These are phyloP conservation scores for Baorangia bicolor DNA, from an alignment of 768 basidiomycete species.

Conservation along the genomic window DNA sequence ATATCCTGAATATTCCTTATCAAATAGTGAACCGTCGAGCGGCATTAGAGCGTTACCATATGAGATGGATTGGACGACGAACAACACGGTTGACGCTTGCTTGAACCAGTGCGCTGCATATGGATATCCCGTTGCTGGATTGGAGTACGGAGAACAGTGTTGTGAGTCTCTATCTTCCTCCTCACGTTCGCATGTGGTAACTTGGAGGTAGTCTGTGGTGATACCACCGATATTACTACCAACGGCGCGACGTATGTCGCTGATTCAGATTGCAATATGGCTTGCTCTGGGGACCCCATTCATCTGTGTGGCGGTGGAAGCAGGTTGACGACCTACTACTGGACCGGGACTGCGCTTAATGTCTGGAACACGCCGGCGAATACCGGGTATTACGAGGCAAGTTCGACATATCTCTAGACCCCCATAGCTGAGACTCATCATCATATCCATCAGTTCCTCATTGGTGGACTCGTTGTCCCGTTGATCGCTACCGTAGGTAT, in stretches of 20 bases:
- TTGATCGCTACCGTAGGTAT: constrained; percentile 73
- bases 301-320: constrained; percentile 65
- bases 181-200: no score
- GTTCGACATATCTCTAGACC: constrained; percentile 14
- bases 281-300: constrained; percentile 69
- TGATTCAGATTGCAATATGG: constrained; percentile 41
- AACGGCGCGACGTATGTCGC: constrained; percentile 34
- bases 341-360: constrained; percentile 48
- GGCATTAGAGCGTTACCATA: constrained; percentile 55
- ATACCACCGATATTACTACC: constrained; percentile 57
- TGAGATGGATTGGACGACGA: constrained; percentile 54
- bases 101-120: constrained; percentile 66
- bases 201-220: constrained; percentile 64
- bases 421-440: background rate
- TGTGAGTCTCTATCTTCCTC: constrained; percentile 46
- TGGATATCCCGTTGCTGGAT: constrained; percentile 69
- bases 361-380: constrained; percentile 65
- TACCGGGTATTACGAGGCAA: constrained; percentile 69
- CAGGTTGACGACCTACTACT: constrained; percentile 54
- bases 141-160: constrained; percentile 72
- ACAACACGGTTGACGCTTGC: constrained; percentile 66
- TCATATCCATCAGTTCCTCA: constrained; percentile 43
- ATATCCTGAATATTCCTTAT: background rate
- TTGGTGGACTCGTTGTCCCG: constrained; percentile 65
- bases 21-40: constrained; percentile 45